Base-by-base conservation (phyloP, 805 yeast species). In the Barnettozyma sucrosica region DNA sequence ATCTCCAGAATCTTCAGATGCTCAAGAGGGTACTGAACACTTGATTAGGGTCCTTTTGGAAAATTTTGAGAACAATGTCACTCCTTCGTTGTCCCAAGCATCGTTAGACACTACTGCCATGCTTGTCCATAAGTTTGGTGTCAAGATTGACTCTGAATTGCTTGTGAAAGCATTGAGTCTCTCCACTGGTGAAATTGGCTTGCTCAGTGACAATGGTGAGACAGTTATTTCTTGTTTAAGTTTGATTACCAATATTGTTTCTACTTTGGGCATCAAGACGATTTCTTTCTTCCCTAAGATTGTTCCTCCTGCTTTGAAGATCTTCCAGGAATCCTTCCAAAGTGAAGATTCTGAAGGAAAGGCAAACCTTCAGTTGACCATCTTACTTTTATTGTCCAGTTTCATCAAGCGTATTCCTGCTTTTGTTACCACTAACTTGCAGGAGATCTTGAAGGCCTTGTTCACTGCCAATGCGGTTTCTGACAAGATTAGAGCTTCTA, bases 211-310 rank as follows among this genome's bases (percentile, higher is more conserved):
- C 2, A 70, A 73, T 46, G 77, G 82, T 11, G 95, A 85, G 55
- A 66, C 87, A 7, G 70, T 81, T 26, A 77, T 93, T 32, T 77
- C 96, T 0, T 79, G 96, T 1, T 71, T 89, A 49, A 78, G 83
- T 55, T 81, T 84, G 49, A 77, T 88, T 51, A 80, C 87, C 48
- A 80, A 81, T 54, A 68, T 89, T 47, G 77, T 88, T 46, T 79
- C 81, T 45, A 76, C 81, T 21, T 66, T 90, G 41, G 99, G 99
- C 45, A 90, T 95, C 18, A 86, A 89, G 60, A 74, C 83, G 52
- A 83, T 93, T 61, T 90, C 95, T 7, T 78, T 75, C 59, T 86
- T 89, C 72, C 88, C 97, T 28, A 83, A 82, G 64, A 82, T 90
- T 60, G 78, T 93, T 51, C 88, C 89, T 14, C 87, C 89, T 13